phyloP scores from a whole-genome alignment of 2,329 filamentous ascomycete species.

The Fusarium mundagurra region DNA sequence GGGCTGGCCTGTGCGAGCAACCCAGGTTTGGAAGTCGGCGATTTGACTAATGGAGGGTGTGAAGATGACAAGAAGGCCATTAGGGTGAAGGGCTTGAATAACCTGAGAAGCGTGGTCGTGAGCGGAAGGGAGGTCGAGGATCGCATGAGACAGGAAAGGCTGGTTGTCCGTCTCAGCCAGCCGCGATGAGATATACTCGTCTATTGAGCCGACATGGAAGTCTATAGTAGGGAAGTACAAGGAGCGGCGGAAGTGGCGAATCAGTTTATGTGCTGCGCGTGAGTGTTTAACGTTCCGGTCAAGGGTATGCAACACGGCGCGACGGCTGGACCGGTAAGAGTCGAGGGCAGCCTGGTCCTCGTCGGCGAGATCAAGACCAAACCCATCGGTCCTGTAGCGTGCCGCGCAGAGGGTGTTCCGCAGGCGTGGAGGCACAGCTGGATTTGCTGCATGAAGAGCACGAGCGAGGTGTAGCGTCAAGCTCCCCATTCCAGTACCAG shows the following conservation, averaged over 20 bases:
- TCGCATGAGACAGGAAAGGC: slow-evolving; percentile 76
- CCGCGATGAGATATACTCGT: slow-evolving; percentile 68
- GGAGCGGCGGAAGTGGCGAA: slow-evolving; percentile 74
- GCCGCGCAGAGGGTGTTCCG: slow-evolving; percentile 46
- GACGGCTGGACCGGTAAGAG: slow-evolving; percentile 60
- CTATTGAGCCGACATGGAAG: slow-evolving; percentile 76
- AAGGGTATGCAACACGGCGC: slow-evolving; percentile 78
- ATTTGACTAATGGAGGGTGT: slow-evolving; percentile 84
- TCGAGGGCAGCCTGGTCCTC: slow-evolving; percentile 51
- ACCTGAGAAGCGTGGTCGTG: slow-evolving; percentile 59
- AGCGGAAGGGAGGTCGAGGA: slow-evolving; percentile 77
- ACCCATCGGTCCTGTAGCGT: slow-evolving; percentile 25
- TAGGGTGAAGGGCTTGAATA: slow-evolving; percentile 67
- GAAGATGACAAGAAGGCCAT: slow-evolving; percentile 76
- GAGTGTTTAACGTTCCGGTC: slow-evolving; percentile 73
- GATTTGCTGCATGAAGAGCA: slow-evolving; percentile 79
- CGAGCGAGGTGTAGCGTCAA: slow-evolving; percentile 79
- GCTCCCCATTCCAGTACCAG: slow-evolving; percentile 85
- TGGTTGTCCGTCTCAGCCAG: slow-evolving; percentile 52
- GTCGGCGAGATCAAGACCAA: slow-evolving; percentile 42
- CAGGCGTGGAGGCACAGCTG: slow-evolving; percentile 56
- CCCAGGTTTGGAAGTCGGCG: slow-evolving; percentile 62
- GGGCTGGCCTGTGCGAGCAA: slow-evolving; percentile 64
- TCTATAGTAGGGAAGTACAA: slow-evolving; percentile 77
- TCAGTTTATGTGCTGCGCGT: slow-evolving; percentile 69